A percentile compares a stretch with the other conserved stretches of the same genome.
These are phyloP conservation scores for Cystobasidium sp. DNA, from an alignment of 1,284 basidiomycete genomes.

Conservation along the genomic window DNA sequence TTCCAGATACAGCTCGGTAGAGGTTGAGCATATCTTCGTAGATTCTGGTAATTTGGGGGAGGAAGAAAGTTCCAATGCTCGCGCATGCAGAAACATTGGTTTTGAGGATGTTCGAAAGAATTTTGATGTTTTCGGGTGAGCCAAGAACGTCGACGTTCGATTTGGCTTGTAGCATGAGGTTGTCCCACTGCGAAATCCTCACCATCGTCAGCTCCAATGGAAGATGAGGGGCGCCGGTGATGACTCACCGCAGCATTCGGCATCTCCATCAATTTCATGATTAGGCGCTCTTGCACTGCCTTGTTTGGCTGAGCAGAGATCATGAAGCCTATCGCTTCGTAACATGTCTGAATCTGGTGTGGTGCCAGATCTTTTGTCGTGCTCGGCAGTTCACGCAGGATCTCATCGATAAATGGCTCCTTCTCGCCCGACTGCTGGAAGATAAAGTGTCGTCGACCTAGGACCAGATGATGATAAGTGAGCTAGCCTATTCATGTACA, in stretches of 20 bases:
- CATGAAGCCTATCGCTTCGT: slow-evolving; percentile 99
- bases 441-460: slow-evolving; percentile 92
- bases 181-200: slow-evolving; percentile 76
- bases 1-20: slow-evolving; percentile 97
- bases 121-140: slow-evolving; percentile 93
- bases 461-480: background rate
- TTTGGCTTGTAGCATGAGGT: slow-evolving; percentile 92
- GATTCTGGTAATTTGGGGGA: slow-evolving; percentile 93
- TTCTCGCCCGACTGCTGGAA: slow-evolving; percentile 97
- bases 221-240: background rate
- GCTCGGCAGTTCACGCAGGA: slow-evolving; percentile 84
- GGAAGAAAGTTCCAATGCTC: slow-evolving; percentile 95
- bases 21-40: slow-evolving; percentile 98
- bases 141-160: slow-evolving; percentile 90
- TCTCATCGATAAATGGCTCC: slow-evolving; percentile 98
- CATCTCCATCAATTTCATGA: slow-evolving; percentile 93
- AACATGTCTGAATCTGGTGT: slow-evolving; percentile 89
- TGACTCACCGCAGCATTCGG: slow-evolving; percentile 78
- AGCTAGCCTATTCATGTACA: background rate
- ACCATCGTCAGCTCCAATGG: slow-evolving; percentile 9
- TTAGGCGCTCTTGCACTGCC: slow-evolving; percentile 92
- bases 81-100: slow-evolving; percentile 98
- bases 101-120: slow-evolving; percentile 95
- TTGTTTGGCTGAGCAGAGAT: slow-evolving; percentile 99
- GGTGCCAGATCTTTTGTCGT: slow-evolving; percentile 96